These are phyloP conservation scores for Peribolospora kevripleyi DNA, from an alignment of 768 basidiomycete species.

Conservation along the genomic window DNA sequence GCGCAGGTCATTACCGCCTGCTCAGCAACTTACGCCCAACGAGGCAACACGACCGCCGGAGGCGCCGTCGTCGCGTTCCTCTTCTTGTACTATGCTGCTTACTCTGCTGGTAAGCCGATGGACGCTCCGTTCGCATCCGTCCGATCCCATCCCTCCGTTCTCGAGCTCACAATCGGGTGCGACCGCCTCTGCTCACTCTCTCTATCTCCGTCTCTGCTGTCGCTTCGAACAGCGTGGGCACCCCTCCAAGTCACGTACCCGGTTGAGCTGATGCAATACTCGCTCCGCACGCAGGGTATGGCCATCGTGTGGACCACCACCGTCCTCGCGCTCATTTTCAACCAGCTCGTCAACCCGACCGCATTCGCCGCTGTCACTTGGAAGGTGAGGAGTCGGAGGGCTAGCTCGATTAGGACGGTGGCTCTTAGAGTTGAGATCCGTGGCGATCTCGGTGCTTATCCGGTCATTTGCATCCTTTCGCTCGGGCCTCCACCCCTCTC, in stretches of 20 bases:
- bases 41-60: not conserved
- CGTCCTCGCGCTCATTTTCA: constrained; percentile 50
- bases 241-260: constrained; percentile 71
- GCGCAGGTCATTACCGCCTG: not conserved
- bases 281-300: constrained; percentile 63
- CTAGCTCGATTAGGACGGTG: too few species aligned
- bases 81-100: constrained; percentile 2
- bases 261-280: constrained; percentile 64
- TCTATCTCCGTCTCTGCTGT: not conserved
- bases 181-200: not conserved
- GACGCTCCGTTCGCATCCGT: not conserved
- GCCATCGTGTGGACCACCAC: constrained; percentile 13
- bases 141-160: not conserved
- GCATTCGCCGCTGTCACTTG: too few species aligned
- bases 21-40: not conserved
- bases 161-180: too few species aligned
- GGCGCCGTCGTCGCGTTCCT: not conserved
- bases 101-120: not conserved
- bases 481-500: too few species aligned
- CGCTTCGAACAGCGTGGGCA: constrained; percentile 33
- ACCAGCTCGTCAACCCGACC: constrained; percentile 61
- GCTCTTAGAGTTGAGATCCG: too few species aligned
- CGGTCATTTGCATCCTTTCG: too few species aligned
- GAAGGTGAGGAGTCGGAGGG: too few species aligned
- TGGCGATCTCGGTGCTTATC: too few species aligned